These are phyloP conservation scores for Neopestalotiopsis sp. DNA, from an alignment of 2,329 filamentous ascomycete genomes.

Conservation along the genomic window DNA sequence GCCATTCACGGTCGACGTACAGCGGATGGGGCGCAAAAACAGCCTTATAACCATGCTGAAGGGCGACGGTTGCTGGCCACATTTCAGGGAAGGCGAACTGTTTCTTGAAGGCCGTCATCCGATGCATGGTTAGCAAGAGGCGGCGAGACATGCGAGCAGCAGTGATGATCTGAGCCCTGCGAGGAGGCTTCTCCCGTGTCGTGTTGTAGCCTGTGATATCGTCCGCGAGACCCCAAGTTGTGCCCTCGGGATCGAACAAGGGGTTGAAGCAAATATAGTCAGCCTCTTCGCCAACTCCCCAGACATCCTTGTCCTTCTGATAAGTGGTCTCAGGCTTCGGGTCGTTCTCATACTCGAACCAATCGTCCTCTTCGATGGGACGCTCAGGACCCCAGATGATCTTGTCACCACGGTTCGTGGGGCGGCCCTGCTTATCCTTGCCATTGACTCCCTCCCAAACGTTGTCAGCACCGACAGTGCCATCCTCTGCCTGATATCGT, in stretches of 20 bases:
- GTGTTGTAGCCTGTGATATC: slow-evolving; percentile 87
- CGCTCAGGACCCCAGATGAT: slow-evolving; percentile 86
- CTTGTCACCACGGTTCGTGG: slow-evolving; percentile 53
- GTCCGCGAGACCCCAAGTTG: slow-evolving; percentile 80
- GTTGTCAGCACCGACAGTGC: slow-evolving; percentile 68
- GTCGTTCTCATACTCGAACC: slow-evolving; percentile 76
- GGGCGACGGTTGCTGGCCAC: slow-evolving; percentile 87
- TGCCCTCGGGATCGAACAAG: slow-evolving; percentile 87
- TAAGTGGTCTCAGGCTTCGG: slow-evolving; percentile 73
- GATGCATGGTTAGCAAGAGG: slow-evolving; percentile 86
- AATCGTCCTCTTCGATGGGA: slow-evolving; percentile 70
- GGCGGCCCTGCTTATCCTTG: slow-evolving; percentile 39
- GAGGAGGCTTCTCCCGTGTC: slow-evolving; percentile 67
- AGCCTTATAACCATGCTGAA: slow-evolving; percentile 92
- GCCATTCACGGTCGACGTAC: slow-evolving; percentile 88
- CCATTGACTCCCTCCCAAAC: slow-evolving; percentile 64
- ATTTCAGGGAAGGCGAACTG: slow-evolving; percentile 95
- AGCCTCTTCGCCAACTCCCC: slow-evolving; percentile 90
- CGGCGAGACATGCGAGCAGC: slow-evolving; percentile 82
- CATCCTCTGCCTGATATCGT: slow-evolving; percentile 76
- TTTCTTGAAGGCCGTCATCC: slow-evolving; percentile 82
- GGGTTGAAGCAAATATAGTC: slow-evolving; percentile 93
- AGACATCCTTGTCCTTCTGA: slow-evolving; percentile 80
- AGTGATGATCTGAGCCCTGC: slow-evolving; percentile 88
- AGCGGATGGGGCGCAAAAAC: slow-evolving; percentile 90